Evolutionary conservation across 2,329 filamentous ascomycete genomes (phyloP), one percentile per base, ranked within the genome.

Genomic region (Ophiostoma australiae): DNA sequence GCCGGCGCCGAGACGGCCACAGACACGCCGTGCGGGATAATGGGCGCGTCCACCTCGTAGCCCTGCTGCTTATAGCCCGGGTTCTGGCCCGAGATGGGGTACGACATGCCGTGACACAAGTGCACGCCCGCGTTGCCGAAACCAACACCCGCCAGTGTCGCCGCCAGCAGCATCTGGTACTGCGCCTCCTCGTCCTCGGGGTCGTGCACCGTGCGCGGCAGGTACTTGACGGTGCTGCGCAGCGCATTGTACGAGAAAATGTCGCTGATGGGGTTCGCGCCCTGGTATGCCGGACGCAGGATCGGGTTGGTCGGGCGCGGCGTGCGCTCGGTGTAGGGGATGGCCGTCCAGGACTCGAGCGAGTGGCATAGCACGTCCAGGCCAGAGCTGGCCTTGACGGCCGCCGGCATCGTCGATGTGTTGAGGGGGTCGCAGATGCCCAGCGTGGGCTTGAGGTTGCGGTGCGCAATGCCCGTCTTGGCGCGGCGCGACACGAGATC

Each of bases 51-150:
- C 8, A 97, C 89, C 1, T 90, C 83, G 80, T 99, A 99, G n/a
- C 95, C 95, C 0, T 85, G 80, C 78, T 99, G 95, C 76, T 89
- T 89, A 81, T 98, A 98, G 5, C 91, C 90, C 20, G 67, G 92
- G 79, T 99, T 99, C 79, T 97, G 94, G 39, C 93, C 92, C 0
- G 93, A 97, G 77, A 99, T 97, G 23, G 95, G 95, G 78, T 99
- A 99, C 33, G 92, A 96, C 94, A 99, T 98, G 78, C 94, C 86
- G 74, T 89, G 86, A 74, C 86, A 89, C 65, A 89, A 84, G 81
- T 99, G 95, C 2, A 99, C 95, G 68, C 96, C 95, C 1, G 96
- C 96, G 77, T 99, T 99, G 27, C 96, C 95, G 79, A 99, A 99
- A 0, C 95, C 95, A 3, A 99, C 93, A 66, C 95, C 95, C 0